A percentile compares a stretch with the other conserved stretches of the same genome.
phyloP scores from a whole-genome alignment of 345 rosid genomes.

The Citrus medica region DNA sequence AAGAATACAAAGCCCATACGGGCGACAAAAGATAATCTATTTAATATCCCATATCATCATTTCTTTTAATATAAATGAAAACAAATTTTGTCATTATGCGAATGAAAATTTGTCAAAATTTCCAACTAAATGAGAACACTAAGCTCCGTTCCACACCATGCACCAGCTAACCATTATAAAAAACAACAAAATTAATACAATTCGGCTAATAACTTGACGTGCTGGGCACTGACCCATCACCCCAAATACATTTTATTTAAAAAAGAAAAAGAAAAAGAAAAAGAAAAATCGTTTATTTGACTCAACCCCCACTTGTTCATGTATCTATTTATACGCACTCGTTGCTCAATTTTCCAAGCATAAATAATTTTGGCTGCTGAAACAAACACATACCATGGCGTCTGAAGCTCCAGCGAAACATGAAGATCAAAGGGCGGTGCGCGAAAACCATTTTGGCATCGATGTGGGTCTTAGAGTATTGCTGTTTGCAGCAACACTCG shows the following conservation, averaged over 20 bases:
- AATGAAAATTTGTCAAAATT: not conserved
- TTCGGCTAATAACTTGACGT: not conserved
- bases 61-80: too few species aligned
- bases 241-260: too few species aligned
- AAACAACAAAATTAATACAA: not conserved
- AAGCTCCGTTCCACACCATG: not conserved
- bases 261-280: too few species aligned
- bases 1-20: too few species aligned
- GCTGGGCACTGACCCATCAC: not conserved
- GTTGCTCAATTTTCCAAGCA: not conserved
- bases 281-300: too few species aligned
- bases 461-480: slow-evolving; percentile 51
- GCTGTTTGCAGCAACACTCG: slow-evolving; percentile 48
- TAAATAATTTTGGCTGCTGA: not conserved
- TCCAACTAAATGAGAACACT: not conserved
- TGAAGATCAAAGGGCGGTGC: slow-evolving; percentile 5
- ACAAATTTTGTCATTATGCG: not conserved
- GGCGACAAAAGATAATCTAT: too few species aligned
- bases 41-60: not conserved
- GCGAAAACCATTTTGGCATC: slow-evolving; percentile 14
- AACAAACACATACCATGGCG: not conserved
- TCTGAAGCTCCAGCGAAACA: slow-evolving; percentile 21
- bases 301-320: not conserved
- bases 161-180: not conserved
- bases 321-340: not conserved